These are phyloP conservation scores for Backusella parvicylindrica DNA, from an alignment of 192 early-diverging fungal species.

Conservation along the genomic window DNA sequence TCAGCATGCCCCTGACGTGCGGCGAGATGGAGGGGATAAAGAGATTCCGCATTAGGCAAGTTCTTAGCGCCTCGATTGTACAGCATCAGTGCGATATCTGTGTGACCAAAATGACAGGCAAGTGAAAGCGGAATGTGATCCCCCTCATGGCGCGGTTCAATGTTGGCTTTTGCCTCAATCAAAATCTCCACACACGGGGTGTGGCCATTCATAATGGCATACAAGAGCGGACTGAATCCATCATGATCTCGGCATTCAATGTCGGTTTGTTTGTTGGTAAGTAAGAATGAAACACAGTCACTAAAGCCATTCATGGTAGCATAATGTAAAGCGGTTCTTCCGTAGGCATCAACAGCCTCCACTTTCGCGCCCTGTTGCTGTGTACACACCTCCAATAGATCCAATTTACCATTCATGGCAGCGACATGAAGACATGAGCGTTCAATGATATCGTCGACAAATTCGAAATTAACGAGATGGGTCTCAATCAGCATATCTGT, in stretches of 20 bases:
- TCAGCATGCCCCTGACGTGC: conserved; percentile 78
- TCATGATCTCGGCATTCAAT: conserved; percentile 78
- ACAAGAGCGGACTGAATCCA: conserved; percentile 82
- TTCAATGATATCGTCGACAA: conserved; percentile 90
- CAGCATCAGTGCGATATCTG: conserved; percentile 80
- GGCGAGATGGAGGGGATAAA: conserved; percentile 87
- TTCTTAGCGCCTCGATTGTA: conserved; percentile 74
- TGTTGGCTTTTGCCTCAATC: conserved; percentile 59
- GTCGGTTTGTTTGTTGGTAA: conserved; percentile 46
- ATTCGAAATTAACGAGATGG: conserved; percentile 71
- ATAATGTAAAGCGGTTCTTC: conserved; percentile 88
- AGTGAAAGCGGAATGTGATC: conserved; percentile 77
- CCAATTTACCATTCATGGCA: conserved; percentile 75
- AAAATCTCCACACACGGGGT: conserved; percentile 71
- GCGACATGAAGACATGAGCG: conserved; percentile 88
- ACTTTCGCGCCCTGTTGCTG: conserved; percentile 38
- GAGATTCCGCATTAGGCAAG: conserved; percentile 70
- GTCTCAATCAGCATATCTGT: conserved; percentile 64
- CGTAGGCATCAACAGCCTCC: conserved; percentile 83
- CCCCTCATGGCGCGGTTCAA: conserved; percentile 56
- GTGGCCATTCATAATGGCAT: conserved; percentile 84
- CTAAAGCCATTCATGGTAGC: conserved; percentile 86
- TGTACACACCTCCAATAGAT: conserved; percentile 49
- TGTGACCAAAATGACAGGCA: conserved; percentile 90
- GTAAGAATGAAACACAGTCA: conserved; percentile 61